Conservation (phyloP, 139 green algal genomes). For the Chlorella vulgaris region DNA sequence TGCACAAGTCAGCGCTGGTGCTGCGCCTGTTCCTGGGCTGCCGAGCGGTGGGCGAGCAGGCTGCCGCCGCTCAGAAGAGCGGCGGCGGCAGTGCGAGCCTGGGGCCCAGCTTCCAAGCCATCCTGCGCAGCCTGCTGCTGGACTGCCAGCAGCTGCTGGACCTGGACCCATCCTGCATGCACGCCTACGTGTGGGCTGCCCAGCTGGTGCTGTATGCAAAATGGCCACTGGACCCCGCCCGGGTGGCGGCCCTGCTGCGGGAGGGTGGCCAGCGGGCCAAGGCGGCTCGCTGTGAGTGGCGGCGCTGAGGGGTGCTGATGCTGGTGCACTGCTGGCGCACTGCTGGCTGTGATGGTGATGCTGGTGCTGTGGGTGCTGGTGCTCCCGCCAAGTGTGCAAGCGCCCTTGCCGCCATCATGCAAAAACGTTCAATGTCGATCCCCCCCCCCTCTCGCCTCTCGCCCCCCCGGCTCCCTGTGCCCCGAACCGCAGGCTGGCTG, state of each 20-base stretch:
- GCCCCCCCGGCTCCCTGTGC: no score
- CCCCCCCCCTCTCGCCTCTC: no score
- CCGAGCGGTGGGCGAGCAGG: constrained; percentile 17
- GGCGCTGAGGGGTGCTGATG: no score
- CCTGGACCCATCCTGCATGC: neutral
- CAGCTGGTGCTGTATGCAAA: constrained; percentile 22
- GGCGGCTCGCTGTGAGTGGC: constrained; percentile 7
- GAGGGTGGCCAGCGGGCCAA: neutral
- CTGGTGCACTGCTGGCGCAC: no score
- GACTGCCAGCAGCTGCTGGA: constrained; percentile 34
- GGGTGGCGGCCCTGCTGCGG: neutral
- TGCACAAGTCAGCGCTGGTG: constrained; percentile 21
- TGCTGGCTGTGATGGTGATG: no score
- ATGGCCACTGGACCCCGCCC: neutral
- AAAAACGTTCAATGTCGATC: no score
- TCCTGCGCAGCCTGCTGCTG: constrained; percentile 20
- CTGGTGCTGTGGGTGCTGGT: no score
- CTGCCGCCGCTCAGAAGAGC: no score
- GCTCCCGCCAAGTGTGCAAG: no score
- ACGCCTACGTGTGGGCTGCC: constrained; percentile 17
- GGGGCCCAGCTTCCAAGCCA: neutral
- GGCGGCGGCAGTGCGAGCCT: neutral
- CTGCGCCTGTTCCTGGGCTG: constrained; percentile 28
- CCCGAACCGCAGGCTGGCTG: constrained; percentile 13
- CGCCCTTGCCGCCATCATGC: no score